Base-by-base conservation (phyloP, 305 asterid genomes). In the Rubia balearica region DNA sequence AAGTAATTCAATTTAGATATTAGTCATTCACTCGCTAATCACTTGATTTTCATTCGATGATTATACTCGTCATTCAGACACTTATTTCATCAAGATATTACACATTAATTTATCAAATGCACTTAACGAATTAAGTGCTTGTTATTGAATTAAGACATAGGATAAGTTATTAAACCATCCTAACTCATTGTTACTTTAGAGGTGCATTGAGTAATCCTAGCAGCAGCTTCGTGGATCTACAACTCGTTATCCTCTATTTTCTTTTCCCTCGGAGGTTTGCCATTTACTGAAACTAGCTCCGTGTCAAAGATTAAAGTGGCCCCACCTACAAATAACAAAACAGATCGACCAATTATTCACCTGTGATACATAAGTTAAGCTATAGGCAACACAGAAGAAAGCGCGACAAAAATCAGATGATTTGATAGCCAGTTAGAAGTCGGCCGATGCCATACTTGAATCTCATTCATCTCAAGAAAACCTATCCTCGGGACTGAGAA, bases 291-390 rank as follows among this genome's bases (percentile, higher is more conserved):
- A 46, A 91, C 90, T 71, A 94, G 87, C 83, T 94, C 99, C 4
- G 99, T 91, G 79, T 94, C 96, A 62, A 94, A 94, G 68, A 94
- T 66, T 71, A 94, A 88, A 55, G 97, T 91, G 13, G 99, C 97
- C 69, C 99, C 99, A 16, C 99, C 99, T 94, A 84, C 76, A 72
- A 75, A 67, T 8, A 57, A 65, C n/a, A 51, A 56, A 49, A 46
- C 46, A 49, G 53, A 72, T 33, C 21, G 30, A 9, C 53, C 42
- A 17, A 24, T 14, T 19, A 17, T 49, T 51, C 14, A 13, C 21
- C 7, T 63, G 14, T 36, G 27, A 0, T 40, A 36, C 24, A 40
- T 65, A 38, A 7, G 68, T 53, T 24, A 9, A 6, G 16, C 22
- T 19, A 43, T 19, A 56, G 45, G 45, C 12, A 53, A 17, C n/a